Base-by-base conservation (phyloP, 352 stramenopile genomes). In the Globisporangium emineosum region DNA sequence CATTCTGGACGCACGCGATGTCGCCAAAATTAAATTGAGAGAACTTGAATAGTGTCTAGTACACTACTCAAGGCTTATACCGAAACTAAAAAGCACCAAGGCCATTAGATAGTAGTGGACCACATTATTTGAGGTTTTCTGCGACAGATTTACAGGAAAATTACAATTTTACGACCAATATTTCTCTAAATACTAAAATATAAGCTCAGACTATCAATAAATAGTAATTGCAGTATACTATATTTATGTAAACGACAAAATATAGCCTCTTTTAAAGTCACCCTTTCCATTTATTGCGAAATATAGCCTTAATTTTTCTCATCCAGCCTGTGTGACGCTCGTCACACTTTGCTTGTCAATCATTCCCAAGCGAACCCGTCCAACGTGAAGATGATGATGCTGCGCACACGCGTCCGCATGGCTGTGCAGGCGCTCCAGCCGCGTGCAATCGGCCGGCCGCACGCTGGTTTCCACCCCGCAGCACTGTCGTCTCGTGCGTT, bases 401-500 rank as follows among this genome's bases (percentile, higher is more conserved):
- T 57, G 51, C 51, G 51, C 51, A 42, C 51, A 25, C 51, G 29
- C 19, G 51, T 57, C 51, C 51, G 17, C 51, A 19, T 37, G 17
- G 40, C 17, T 42, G 29, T 29, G 1, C 29, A 42, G 9, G 51
- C 29, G 9, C 51, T 57, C 15, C 51, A 57, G 19, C 29, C 33
- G 29, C 29, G 23, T 8, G 19, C n/a, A 51, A 13, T 51, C 2
- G 3, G 8, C 9, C 17, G 17, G 42, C 29, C 51, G 8, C 51
- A 21, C 29, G 12, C 19, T 15, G 23, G 19, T 27, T 9, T 27
- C 8, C 8, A 57, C 3, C 2, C 4, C 1, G 1, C 51, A 27
- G 19, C 29, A 21, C 19, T 9, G 13, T 15, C 15, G 15, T 15
- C 45, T 2, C 78, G 69, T 8, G 65, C 43, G 37, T 93, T 93